Evolutionary conservation across 2,329 filamentous ascomycete species (phyloP), one percentile per base, ranked within the genome.

Genomic region (Aspergillus aculeatus): DNA sequence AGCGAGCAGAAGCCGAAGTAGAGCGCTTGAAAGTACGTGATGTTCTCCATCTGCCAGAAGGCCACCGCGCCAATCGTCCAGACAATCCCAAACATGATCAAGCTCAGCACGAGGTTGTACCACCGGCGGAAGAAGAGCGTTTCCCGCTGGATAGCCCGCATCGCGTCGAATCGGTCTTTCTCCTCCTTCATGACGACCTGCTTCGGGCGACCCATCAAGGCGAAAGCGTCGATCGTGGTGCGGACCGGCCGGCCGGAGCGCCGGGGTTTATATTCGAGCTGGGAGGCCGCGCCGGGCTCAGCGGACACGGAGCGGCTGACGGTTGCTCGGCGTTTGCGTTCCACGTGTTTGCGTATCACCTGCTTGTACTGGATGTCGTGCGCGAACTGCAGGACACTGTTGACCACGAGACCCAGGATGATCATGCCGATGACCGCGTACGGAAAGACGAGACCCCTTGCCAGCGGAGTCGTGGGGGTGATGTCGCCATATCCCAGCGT

Each of bases 1-100:
- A 96, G 83, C 2, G 88, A 89, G 35, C 92, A 86, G 73, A 95
- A 97, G 66, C 88, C 87, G 71, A 96, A 96, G 75, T 96, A 96
- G 48, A 97, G 82, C 0, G 87, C 84, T 58, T 92, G 81, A 66
- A 94, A 96, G 70, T 96, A 97, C 0, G 80, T 78, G 2, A 81
- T 69, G 65, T 90, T 70, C 66, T 91, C 88, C 0, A 84, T 80
- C 32, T 77, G 68, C 81, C 83, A 88, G 71, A 97, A 96, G 10
- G 95, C 83, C 14, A 87, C 80, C 2, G 92, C 92, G 3, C 93
- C 93, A 0, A 89, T 77, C 35, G 91, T 86, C 92, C 93, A 96
- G 10, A 97, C 82, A 0, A 89, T 75, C 0, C 88, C 77, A 80
- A 92, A 96, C 0, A 86, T 85, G 7, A 82, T 77, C 0, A 87